Base-by-base conservation (phyloP, 768 basidiomycete genomes). In the Amanita polypyramis region DNA sequence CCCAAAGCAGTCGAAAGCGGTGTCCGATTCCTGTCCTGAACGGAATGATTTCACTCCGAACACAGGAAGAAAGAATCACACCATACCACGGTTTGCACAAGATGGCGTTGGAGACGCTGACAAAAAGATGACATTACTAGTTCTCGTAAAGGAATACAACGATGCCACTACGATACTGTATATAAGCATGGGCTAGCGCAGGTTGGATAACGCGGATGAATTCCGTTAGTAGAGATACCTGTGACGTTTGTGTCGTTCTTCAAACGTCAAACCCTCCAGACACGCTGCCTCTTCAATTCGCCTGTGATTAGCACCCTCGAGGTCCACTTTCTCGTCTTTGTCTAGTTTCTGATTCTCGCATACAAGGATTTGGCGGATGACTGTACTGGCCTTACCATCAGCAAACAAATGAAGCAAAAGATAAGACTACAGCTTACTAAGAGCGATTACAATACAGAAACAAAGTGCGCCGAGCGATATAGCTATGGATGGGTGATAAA, bases 251-350 rank as follows among this genome's bases (percentile, higher is more conserved):
- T 73, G 70, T 53, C 69, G 69, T 51, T 70, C 70, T 56, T 79
- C 75, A 50, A 79, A 72, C 2, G 73, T 72, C 20, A 82, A 68
- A 2, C 77, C 77, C 55, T 81, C 79, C 40, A 81, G 56, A 52
- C 65, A 65, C 2, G 79, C 80, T 1, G 77, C 79, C 45, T 78
- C 74, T 73, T 38, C 25, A 27, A 27, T 27, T 3, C 25, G 7
- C 25, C n/a, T n/a, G n/a, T n/a, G 25, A 27, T 27, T 27, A 27
- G 7, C 25, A 27, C 25, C 25, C 7, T 27, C 25, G 7, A 27
- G 7, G 80, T 70, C 64, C 1, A 60, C 57, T 39, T 63, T 62
- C 55, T 80, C 78, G 40, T 73, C 70, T 20, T 49, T 17, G 5
- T 77, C 79, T 41, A 81, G 66, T 19, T 62, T 59, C 51, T 63